Conservation (phyloP, 192 early-diverging fungal species). For the Lunasporangiospora selenospora region DNA sequence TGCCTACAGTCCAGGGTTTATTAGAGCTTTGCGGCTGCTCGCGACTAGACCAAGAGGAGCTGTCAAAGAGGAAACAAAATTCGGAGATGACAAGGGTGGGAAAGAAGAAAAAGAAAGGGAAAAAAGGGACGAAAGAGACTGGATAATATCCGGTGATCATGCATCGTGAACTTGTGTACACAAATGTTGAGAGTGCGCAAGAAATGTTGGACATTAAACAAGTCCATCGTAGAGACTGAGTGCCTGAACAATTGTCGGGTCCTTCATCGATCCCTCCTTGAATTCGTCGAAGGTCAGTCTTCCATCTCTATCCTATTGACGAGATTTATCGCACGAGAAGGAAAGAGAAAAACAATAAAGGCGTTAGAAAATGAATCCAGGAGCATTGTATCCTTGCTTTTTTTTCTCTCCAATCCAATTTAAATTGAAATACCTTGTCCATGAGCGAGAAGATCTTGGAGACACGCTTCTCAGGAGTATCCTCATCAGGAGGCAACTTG, state of each 20-base stretch:
- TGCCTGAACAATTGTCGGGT: conserved; percentile 88
- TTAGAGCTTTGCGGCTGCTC: too few relatives aligned
- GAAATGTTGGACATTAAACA: conserved; percentile 57
- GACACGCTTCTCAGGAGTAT: conserved; percentile 90
- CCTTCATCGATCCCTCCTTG: conserved; percentile 84
- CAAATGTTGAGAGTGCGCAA: background rate
- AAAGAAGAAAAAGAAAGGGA: too few relatives aligned
- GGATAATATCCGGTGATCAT: conserved; percentile 5
- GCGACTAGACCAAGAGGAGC: too few relatives aligned
- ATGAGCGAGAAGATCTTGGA: conserved; percentile 90
- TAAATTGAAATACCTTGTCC: conserved; percentile 74
- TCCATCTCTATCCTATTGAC: conserved; percentile 76
- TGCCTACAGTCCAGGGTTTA: too few relatives aligned
- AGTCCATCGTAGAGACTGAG: conserved; percentile 88
- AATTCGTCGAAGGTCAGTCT: conserved; percentile 86
- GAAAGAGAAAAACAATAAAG: too few relatives aligned
- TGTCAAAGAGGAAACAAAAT: too few relatives aligned
- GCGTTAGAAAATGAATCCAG: too few relatives aligned
- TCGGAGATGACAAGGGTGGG: too few relatives aligned
- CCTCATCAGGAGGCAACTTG: conserved; percentile 89
- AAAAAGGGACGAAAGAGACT: too few relatives aligned
- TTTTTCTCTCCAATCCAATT: background rate
- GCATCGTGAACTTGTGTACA: conserved; percentile 16
- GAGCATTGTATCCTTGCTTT: too few relatives aligned
- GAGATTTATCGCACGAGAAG: background rate